phyloP scores from a whole-genome alignment of 129 eudicot species.

The Pittosporum tobira region DNA sequence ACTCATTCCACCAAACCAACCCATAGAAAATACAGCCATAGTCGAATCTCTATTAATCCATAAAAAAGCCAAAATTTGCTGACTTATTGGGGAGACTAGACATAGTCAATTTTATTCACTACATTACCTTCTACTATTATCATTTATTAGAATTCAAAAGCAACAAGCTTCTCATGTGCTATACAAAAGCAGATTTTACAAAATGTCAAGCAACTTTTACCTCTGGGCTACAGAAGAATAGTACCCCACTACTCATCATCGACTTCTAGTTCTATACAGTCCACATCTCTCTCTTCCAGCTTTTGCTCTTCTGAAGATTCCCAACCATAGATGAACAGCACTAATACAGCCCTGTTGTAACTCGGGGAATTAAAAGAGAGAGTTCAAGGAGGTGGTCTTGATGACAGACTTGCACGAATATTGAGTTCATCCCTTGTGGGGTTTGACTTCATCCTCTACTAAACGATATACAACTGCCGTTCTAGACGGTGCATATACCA shows the following conservation, averaged over 20 bases:
- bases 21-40: no score
- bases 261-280: neutral
- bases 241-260: neutral
- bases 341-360: neutral
- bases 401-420: neutral
- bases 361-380: neutral
- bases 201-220: no score
- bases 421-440: conserved; percentile 9
- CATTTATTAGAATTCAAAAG: no score
- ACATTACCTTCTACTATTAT: no score
- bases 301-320: neutral
- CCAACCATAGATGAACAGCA: neutral
- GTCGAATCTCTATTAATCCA: no score
- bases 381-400: neutral
- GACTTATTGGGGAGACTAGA: no score
- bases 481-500: conserved; percentile 81
- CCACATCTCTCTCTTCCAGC: conserved; percentile 1
- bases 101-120: no score
- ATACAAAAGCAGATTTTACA: no score
- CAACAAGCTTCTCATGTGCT: no score
- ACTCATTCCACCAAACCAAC: no score
- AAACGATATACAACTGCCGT: conserved; percentile 76
- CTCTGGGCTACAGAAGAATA: no score
- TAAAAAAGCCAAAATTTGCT: no score
- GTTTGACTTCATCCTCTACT: conserved; percentile 28